phyloP scores from a whole-genome alignment of 2,329 filamentous ascomycete species.

The Ophiostoma tasmaniense region DNA sequence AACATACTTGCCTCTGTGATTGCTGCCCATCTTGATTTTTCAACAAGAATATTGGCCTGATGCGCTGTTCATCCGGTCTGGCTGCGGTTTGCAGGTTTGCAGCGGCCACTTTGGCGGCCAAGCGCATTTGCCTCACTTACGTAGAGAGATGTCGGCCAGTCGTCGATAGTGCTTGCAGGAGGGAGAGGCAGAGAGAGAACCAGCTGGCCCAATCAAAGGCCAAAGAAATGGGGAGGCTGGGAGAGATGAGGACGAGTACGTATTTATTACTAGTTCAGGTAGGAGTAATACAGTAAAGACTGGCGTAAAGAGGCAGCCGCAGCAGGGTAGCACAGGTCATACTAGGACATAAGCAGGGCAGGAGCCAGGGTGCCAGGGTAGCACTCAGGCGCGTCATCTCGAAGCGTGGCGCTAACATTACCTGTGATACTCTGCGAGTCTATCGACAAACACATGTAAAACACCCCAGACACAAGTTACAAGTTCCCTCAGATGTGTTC shows the following conservation, averaged over 20 bases:
- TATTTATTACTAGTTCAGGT: not conserved
- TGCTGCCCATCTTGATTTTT: not conserved
- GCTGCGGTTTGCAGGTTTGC: not conserved
- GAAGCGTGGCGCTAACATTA: too few relatives aligned
- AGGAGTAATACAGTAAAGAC: not conserved
- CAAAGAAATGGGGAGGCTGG: conserved; percentile 1
- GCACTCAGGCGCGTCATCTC: not conserved
- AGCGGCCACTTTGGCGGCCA: not conserved
- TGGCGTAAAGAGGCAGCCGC: not conserved
- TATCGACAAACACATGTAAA: too few relatives aligned
- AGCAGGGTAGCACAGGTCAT: not conserved
- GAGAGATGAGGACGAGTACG: not conserved
- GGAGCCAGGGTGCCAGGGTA: too few relatives aligned
- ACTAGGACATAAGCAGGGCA: not conserved
- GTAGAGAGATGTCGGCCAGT: not conserved
- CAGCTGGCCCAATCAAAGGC: not conserved
- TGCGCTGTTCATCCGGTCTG: not conserved
- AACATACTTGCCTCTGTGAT: not conserved
- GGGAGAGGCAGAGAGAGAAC: not conserved
- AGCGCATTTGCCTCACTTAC: not conserved
- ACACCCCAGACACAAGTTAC: too few relatives aligned
- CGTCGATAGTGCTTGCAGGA: not conserved
- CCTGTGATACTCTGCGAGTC: too few relatives aligned
- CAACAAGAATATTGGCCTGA: not conserved
- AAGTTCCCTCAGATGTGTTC: too few relatives aligned